Evolutionary conservation across 257 asterid genomes (phyloP).

Genomic region (Fraxinus cuspidata): DNA sequence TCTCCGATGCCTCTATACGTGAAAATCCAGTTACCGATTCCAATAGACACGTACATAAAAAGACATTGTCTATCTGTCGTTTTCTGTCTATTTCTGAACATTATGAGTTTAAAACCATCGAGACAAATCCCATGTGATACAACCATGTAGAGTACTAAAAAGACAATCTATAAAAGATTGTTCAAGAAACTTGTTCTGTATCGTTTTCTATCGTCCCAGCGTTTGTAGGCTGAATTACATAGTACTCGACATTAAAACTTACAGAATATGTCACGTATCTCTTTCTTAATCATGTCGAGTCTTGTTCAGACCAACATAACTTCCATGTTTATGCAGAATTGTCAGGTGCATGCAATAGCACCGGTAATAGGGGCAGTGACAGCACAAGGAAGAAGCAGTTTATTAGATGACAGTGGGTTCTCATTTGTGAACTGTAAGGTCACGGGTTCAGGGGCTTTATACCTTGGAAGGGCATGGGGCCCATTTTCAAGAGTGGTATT

Average conservation of each 20-base stretch:
- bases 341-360: conserved; percentile 86
- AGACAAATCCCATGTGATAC: conserved; percentile 6
- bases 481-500: conserved; percentile 92
- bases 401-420: conserved; percentile 77
- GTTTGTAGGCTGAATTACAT: no score
- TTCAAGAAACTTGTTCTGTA: neutral
- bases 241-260: neutral
- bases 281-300: neutral
- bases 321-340: conserved; percentile 39
- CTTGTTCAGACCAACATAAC: neutral
- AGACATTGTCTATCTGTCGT: neutral
- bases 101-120: neutral
- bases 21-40: neutral
- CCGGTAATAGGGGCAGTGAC: conserved; percentile 80
- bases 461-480: conserved; percentile 99
- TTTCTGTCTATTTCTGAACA: neutral
- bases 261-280: neutral
- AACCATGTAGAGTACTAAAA: neutral
- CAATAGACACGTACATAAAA: neutral
- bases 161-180: neutral
- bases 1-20: neutral
- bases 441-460: conserved; percentile 89
- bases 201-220: neutral
- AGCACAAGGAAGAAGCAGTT: conserved; percentile 81
- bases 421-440: conserved; percentile 86